Base-by-base conservation (phyloP, 192 early-diverging fungal species). In the Backusella parvicylindrica region DNA sequence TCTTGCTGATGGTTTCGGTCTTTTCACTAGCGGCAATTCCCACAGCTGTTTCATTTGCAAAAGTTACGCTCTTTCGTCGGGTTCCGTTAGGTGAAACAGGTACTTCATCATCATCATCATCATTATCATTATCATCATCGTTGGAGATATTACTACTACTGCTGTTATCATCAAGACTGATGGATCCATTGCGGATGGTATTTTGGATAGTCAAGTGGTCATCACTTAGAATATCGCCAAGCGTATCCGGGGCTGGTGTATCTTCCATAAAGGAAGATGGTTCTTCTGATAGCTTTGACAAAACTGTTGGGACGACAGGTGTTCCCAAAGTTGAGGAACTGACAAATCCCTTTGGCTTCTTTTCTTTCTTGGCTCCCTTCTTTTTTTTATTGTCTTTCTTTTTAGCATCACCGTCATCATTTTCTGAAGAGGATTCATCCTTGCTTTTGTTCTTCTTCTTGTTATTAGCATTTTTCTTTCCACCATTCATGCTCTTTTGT, bases 181-280 rank as follows among this genome's bases (percentile, higher is more conserved):
- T 71, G 2, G 53, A 60, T 35, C 70, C 70, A 71, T 71, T 71
- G 15, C 70, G 70, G 11, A 71, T 49, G 6, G 70, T 71, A 37
- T 71, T 71, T 33, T 56, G 47, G 32, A 71, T 56, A 1, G 70
- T 71, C 23, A 56, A 30, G 5, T 31, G 49, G 23, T 71, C 70
- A 53, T 56, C 35, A 56, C 70, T 71, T 16, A 70, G 37, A 28
- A 47, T 41, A 5, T 38, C 26, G 2, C 53, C 53, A 47, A 26
- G n/a, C 2, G 41, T 47, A n/a, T 41, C 40, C 6, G 35, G 35
- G 2, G 38, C 26, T 8, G 53, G 53, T 23, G 26, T 60, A 3
- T 60, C 26, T 38, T 68, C 33, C 15, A 31, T 70, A 31, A 28
- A 3, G 12, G 38, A 12, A 16, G 23, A 15, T 30, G 68, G 26